These are phyloP conservation scores for Ambrosiella beaveri DNA, from an alignment of 2,329 filamentous ascomycete genomes.

Conservation along the genomic window DNA sequence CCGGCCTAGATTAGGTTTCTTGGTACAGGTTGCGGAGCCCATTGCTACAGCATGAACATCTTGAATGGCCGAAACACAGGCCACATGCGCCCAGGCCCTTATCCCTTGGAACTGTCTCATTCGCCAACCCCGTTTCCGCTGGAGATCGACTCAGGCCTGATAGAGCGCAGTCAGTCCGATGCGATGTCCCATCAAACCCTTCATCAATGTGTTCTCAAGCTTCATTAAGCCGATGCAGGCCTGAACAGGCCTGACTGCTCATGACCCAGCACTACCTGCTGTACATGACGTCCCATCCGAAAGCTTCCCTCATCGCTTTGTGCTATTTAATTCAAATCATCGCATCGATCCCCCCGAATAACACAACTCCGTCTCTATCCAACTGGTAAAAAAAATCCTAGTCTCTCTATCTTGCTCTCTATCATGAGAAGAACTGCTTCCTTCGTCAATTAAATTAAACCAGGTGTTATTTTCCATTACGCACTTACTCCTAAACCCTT, in stretches of 20 bases:
- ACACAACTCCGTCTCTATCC: neutral
- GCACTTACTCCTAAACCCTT: constrained; percentile 2
- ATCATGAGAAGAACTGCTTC: neutral
- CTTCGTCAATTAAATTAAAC: neutral
- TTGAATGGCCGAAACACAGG: neutral
- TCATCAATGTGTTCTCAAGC: neutral
- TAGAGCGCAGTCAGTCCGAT: neutral
- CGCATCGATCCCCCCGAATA: neutral
- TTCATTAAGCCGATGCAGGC: neutral
- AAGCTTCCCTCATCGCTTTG: neutral
- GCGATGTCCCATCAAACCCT: neutral
- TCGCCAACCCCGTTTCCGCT: neutral
- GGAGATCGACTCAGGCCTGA: neutral
- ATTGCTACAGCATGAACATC: neutral
- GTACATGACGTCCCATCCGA: neutral
- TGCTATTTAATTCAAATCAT: neutral
- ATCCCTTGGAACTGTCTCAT: neutral
- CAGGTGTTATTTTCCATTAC: neutral
- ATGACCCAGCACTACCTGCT: neutral
- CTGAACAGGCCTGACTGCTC: neutral
- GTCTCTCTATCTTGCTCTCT: neutral
- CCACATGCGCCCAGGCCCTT: neutral
- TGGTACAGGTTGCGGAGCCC: neutral
- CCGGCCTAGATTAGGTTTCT: neutral
- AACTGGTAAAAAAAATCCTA: neutral